Evolutionary conservation across 1,284 basidiomycete genomes (phyloP).

Genomic region (Flammula alnicola): DNA sequence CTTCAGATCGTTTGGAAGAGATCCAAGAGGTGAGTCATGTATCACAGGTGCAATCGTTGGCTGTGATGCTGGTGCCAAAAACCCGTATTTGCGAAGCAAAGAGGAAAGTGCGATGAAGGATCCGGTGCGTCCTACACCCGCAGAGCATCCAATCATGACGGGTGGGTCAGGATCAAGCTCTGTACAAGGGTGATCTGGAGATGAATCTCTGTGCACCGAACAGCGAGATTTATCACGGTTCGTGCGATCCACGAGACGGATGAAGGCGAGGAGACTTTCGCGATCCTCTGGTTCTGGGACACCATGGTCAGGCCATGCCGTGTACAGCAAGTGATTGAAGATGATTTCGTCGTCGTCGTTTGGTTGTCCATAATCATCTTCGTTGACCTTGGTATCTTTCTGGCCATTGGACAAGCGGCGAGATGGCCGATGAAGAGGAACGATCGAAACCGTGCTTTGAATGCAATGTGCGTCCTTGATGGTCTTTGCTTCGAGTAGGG

Average conservation of each 20-base stretch:
- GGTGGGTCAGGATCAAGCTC: constrained; percentile 61
- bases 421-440: constrained; percentile 25
- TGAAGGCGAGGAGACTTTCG: constrained; percentile 61
- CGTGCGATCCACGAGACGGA: constrained; percentile 59
- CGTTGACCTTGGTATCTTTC: constrained; percentile 5
- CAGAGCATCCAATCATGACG: constrained; percentile 84
- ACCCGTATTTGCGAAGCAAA: constrained; percentile 60
- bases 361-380: constrained; percentile 24
- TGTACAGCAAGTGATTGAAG: constrained; percentile 76
- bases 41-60: constrained; percentile 35
- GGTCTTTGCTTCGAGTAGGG: constrained; percentile 47
- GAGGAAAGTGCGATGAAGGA: constrained; percentile 84
- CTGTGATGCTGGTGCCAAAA: constrained; percentile 46
- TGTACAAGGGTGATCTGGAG: constrained; percentile 10
- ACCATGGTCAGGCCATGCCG: constrained; percentile 85
- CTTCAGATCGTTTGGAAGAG: constrained; percentile 49
- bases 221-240: constrained; percentile 54
- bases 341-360: constrained; percentile 42
- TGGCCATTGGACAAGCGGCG: not conserved
- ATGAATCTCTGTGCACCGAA: constrained; percentile 29
- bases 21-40: constrained; percentile 58
- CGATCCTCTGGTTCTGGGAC: constrained; percentile 65
- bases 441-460: constrained; percentile 54
- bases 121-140: constrained; percentile 91
- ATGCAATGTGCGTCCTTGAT: constrained; percentile 63